These are phyloP conservation scores for Leishmania amazonensis DNA, from an alignment of 208 protist genomes.

Conservation along the genomic window DNA sequence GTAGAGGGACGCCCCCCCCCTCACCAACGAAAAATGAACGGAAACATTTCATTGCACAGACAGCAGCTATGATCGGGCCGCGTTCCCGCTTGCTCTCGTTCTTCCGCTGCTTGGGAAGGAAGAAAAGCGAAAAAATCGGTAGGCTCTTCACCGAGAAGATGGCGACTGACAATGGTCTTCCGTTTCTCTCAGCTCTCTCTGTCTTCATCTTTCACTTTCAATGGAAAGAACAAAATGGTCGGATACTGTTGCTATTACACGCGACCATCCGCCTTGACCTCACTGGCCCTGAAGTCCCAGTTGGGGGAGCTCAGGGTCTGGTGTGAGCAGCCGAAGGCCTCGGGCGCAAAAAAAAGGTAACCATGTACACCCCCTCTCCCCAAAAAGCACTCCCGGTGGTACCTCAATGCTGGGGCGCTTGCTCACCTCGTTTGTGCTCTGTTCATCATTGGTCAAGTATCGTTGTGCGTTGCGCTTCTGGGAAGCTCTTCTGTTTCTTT, in stretches of 20 bases:
- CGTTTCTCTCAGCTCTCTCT: neutral
- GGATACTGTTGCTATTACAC: neutral
- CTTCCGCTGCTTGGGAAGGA: neutral
- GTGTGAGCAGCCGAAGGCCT: neutral
- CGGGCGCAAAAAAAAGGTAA: neutral
- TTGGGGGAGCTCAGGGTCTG: neutral
- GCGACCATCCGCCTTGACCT: neutral
- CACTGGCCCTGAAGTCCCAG: neutral
- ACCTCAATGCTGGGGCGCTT: too few species aligned
- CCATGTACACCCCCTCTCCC: too few species aligned
- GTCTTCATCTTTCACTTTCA: neutral
- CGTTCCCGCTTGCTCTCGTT: neutral
- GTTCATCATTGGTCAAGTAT: neutral
- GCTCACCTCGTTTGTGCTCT: neutral
- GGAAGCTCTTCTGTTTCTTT: neutral
- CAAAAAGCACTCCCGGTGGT: neutral
- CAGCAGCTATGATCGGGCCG: neutral
- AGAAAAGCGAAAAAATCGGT: neutral
- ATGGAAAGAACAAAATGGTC: neutral
- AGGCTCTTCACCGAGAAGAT: neutral
- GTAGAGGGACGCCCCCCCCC: neutral
- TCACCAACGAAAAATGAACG: neutral
- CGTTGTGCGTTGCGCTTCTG: neutral
- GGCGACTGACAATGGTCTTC: neutral
- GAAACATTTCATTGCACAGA: neutral